Conservation (phyloP, 106 monocot species). For the Acanthochlamys bracteata region DNA sequence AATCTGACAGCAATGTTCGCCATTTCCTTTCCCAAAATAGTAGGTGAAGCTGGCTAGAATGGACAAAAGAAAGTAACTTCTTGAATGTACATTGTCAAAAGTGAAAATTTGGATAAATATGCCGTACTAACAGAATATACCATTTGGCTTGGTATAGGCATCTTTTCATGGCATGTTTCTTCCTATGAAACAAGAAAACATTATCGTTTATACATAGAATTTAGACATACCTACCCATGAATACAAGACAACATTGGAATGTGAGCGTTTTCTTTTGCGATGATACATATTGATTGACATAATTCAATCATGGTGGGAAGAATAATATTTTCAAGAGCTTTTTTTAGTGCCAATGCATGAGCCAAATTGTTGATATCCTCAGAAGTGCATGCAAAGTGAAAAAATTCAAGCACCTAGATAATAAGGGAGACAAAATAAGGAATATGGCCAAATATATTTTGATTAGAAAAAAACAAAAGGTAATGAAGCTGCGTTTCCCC, state of each 20-base stretch:
- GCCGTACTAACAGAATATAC: not conserved
- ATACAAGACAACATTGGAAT: constrained; percentile 89
- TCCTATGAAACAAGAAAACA: constrained; percentile 2
- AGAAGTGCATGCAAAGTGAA: constrained; percentile 98
- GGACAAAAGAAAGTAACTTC: too few relatives aligned
- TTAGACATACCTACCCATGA: constrained; percentile 99
- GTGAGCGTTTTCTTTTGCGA: constrained; percentile 67
- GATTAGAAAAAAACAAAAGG: not conserved
- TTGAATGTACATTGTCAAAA: too few relatives aligned
- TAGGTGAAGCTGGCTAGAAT: constrained; percentile 90
- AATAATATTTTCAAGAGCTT: constrained; percentile 58
- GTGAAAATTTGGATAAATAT: too few relatives aligned
- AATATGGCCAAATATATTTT: not conserved
- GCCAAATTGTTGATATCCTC: constrained; percentile 97
- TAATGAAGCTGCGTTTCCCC: not conserved
- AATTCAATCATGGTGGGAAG: constrained; percentile 78
- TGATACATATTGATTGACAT: constrained; percentile 42
- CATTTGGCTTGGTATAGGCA: too few relatives aligned
- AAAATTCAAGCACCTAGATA: constrained; percentile 83
- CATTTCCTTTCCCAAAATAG: constrained; percentile 97
- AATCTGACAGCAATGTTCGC: constrained; percentile 74
- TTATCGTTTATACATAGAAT: constrained; percentile 8
- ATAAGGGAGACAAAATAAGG: too few relatives aligned
- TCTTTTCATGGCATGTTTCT: too few relatives aligned
- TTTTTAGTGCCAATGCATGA: constrained; percentile 78